A percentile compares a stretch with the other conserved stretches of the same genome.
phyloP scores from a whole-genome alignment of 106 monocot species.

The Cymbidium sinense region DNA sequence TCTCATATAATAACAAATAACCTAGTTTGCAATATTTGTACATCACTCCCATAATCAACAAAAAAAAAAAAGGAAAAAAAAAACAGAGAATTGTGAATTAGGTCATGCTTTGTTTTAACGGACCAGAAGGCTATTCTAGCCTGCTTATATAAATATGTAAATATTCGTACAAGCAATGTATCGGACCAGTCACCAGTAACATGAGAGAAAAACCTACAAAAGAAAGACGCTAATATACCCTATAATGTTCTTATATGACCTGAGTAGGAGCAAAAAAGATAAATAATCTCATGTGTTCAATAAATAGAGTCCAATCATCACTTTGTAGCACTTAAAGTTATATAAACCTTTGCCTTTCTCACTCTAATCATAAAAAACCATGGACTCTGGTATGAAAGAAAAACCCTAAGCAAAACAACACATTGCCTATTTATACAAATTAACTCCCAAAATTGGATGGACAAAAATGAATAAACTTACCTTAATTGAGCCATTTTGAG shows the following conservation, averaged over 20 bases:
- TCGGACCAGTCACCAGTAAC: too few species aligned
- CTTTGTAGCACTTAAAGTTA: neutral
- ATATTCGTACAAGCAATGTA: too few species aligned
- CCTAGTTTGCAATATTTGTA: too few species aligned
- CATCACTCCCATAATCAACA: too few species aligned
- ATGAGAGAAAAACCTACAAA: too few species aligned
- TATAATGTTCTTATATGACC: neutral
- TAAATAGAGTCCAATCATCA: neutral
- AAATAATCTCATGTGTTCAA: neutral
- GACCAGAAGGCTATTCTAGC: too few species aligned
- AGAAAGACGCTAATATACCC: neutral
- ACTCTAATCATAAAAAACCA: neutral
- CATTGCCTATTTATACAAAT: neutral
- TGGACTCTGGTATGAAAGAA: neutral
- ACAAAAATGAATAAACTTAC: constrained; percentile 20
- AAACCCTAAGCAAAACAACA: neutral
- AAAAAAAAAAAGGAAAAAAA: too few species aligned
- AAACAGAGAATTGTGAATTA: too few species aligned
- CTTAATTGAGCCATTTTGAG: constrained; percentile 93
- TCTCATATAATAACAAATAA: too few species aligned
- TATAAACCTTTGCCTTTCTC: neutral
- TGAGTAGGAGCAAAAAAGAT: neutral
- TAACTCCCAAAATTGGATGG: neutral
- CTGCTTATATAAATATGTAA: too few species aligned
- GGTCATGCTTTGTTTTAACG: too few species aligned